Base-by-base conservation (phyloP, 2,329 filamentous ascomycete genomes). In the Aspergillus phoenicis region DNA sequence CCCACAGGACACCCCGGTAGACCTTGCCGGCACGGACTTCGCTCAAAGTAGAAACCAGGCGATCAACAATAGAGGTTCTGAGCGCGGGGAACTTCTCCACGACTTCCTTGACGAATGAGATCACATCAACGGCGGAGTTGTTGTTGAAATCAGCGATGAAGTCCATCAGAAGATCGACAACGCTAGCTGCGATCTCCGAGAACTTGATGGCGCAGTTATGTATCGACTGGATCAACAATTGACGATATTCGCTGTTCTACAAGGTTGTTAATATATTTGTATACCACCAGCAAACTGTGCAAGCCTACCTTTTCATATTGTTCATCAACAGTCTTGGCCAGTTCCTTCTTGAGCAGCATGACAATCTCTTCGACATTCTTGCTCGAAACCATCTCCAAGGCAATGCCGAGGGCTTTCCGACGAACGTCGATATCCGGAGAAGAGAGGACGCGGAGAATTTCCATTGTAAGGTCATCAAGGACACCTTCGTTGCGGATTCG, bases 101-200 rank as follows among this genome's bases (percentile, higher is more conserved):
- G 3, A 99, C 95, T 76, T 99, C 95, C 80, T 99, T 99, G 65
- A 99, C 93, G 73, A 99, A 99, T 58, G 92, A 93, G 73, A 99
- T 98, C 57, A 99, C 94, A 77, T 99, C 95, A 30, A 99, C 91
- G 1, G 95, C 95, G 1, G 94, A 97, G 48, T 91, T 90, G 73
- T 96, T 97, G 82, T 96, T 98, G 77, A 98, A 97, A 77, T 99
- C 95, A 55, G 91, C 92, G 72, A 99, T 97, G 75, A 98, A 98
- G 78, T 99, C 95, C 95, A 99, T 99, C 57, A 99, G 85, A 48
- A 97, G 86, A 66, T 95, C 95, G 58, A 99, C 95, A 15, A 99
- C 95, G 73, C 92, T 98, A 49, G 94, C 91, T 26, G 95, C 95
- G 64, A 99, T 94, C 78, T 99, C 94, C 10, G 95, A 98, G 82